phyloP scores from a whole-genome alignment of 2,329 filamentous ascomycete genomes.

The Trichophyton schoenleinii region DNA sequence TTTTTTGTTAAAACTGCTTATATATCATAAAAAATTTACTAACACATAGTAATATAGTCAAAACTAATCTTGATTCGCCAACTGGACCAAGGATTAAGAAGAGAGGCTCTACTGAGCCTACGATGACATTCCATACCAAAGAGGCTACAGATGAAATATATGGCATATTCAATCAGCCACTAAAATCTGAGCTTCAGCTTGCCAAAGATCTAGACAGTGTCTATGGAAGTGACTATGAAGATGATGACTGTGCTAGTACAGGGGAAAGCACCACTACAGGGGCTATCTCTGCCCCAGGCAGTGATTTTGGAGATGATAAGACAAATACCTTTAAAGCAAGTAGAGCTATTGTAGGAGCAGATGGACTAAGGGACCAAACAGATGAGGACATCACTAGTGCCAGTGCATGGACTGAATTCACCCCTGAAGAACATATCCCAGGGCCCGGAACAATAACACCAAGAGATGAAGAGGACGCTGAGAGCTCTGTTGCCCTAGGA shows the following conservation, averaged over 20 bases:
- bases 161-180: slow-evolving; percentile 84
- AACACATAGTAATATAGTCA: slow-evolving; percentile 47
- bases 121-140: slow-evolving; percentile 92
- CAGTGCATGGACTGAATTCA: slow-evolving; percentile 84
- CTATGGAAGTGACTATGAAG: slow-evolving; percentile 53
- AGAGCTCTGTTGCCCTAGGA: neutral
- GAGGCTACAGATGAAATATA: slow-evolving; percentile 97
- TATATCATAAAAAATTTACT: neutral
- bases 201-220: slow-evolving; percentile 49
- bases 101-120: slow-evolving; percentile 68
- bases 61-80: slow-evolving; percentile 84
- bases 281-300: slow-evolving; percentile 49
- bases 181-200: slow-evolving; percentile 39
- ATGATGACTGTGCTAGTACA: slow-evolving; percentile 67
- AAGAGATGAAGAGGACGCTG: slow-evolving; percentile 12
- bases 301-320: slow-evolving; percentile 54
- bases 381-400: slow-evolving; percentile 43
- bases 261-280: slow-evolving; percentile 75
- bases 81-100: slow-evolving; percentile 72
- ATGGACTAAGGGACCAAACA: slow-evolving; percentile 29
- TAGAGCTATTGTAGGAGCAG: slow-evolving; percentile 27
- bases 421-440: slow-evolving; percentile 57
- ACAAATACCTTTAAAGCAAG: slow-evolving; percentile 27
- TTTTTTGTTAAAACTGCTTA: slow-evolving; percentile 21
- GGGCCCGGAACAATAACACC: slow-evolving; percentile 22